Conservation (phyloP, 345 rosid species). For the Turritis glabra region DNA sequence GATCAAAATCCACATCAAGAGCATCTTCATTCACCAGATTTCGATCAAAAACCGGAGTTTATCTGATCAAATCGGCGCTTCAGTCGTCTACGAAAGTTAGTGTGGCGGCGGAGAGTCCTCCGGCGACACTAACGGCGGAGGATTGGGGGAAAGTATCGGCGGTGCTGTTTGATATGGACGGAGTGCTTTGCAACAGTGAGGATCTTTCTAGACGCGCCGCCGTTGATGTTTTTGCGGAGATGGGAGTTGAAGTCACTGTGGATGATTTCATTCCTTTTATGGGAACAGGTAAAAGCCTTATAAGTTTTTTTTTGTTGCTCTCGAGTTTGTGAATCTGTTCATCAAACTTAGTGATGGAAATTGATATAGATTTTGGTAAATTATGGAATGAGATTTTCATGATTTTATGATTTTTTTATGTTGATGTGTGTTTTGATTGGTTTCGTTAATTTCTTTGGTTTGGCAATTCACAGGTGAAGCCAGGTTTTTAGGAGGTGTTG, state of each 20-base stretch:
- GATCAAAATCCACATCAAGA: not conserved
- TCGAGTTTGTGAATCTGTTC: not conserved
- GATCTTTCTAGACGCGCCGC: slow-evolving; percentile 89
- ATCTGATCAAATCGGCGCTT: not conserved
- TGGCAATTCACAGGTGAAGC: slow-evolving; percentile 67
- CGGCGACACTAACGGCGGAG: not conserved
- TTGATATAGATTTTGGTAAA: not conserved
- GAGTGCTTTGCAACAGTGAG: slow-evolving; percentile 85
- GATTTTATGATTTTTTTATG: not conserved
- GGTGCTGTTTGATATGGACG: slow-evolving; percentile 92
- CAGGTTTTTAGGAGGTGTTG: slow-evolving; percentile 88
- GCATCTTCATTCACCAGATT: not conserved
- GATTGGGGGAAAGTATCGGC: slow-evolving; percentile 89
- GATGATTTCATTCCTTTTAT: slow-evolving; percentile 92
- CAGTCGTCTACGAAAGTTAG: slow-evolving; percentile 5
- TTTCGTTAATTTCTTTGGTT: not conserved
- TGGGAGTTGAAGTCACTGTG: slow-evolving; percentile 76
- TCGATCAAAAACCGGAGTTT: not conserved
- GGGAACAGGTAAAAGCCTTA: slow-evolving; percentile 69
- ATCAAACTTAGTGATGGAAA: not conserved
- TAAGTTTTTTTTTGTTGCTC: not conserved
- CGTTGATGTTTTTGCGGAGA: slow-evolving; percentile 82
- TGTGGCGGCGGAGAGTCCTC: slow-evolving; percentile 37
- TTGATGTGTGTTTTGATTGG: not conserved
- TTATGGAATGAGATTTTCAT: not conserved